Evolutionary conservation across 2,329 filamentous ascomycete genomes (phyloP).

Genomic region (Colletotrichum sp.): DNA sequence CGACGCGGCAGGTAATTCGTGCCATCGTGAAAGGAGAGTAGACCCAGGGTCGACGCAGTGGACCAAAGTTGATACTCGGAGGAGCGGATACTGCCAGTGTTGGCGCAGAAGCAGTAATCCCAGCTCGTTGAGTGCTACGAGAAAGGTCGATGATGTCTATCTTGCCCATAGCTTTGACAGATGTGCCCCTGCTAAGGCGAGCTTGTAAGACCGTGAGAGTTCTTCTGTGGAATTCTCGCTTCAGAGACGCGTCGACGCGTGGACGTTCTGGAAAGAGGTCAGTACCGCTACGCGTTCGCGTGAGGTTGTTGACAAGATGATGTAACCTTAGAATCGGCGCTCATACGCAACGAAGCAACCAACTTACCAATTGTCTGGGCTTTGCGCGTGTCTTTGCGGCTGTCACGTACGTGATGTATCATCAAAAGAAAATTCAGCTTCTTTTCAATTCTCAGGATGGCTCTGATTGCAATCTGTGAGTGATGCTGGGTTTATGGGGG

Average conservation of each 20-base stretch:
- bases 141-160: not conserved
- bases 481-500: not conserved
- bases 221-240: not conserved
- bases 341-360: accelerated
- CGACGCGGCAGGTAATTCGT: not conserved
- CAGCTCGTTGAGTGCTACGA: not conserved
- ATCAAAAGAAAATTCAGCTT: not conserved
- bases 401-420: not conserved
- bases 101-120: too few relatives aligned
- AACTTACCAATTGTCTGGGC: not conserved
- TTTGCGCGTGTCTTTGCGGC: not conserved
- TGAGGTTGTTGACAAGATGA: not conserved
- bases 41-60: not conserved
- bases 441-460: accelerated
- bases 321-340: not conserved
- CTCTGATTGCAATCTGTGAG: not conserved
- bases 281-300: not conserved
- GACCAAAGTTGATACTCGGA: not conserved
- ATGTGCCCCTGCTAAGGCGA: not conserved
- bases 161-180: not conserved
- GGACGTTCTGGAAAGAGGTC: not conserved
- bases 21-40: not conserved
- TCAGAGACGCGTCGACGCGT: not conserved
- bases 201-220: not conserved
- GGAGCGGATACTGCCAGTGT: not conserved